Base-by-base conservation (phyloP, 257 asterid species). In the Capsicum chinense region DNA sequence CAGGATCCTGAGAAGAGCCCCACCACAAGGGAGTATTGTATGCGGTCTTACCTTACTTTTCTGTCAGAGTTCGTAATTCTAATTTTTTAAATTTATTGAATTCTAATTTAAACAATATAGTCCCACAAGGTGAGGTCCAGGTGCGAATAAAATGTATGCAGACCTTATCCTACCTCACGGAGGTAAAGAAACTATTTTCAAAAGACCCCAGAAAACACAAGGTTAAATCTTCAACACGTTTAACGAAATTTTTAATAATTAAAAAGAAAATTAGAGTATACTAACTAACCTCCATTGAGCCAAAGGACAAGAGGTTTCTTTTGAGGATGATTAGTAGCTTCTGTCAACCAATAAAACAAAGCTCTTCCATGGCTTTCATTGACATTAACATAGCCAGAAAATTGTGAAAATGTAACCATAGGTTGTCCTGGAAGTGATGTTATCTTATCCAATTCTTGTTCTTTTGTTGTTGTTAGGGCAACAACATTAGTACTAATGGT, bases 391-490 rank as follows among this genome's bases (percentile, higher is more conserved):
- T 95, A 93, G 54, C 98, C 98, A 59, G 98, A 94, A 68, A 89
- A 93, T 37, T 95, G 98, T 13, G 91, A 87, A 83, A 95, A 95
- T 0, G 44, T 78, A 64, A 92, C 98, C 87, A 86, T 85, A 6
- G 98, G 98, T 85, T 95, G 98, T n/a, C 96, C 98, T 0, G 98
- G 98, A 21, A 95, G 95, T 13, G 80, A 78, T 6, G 87, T 7
- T 39, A 95, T 88, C 0, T 93, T 87, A 81, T 95, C 98, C 68
- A 79, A 4, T 48, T 93, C 95, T 86, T 95, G 97, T 80, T 92
- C 88, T 81, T 79, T 44, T 3, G 88, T 50, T 3, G 88, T 50
- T 3, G 88, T 82, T 50, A 64, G 60, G 7, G 84, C 85, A 56
- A 83, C 81, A 33, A 12, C 67, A 39, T 12, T 62, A 1, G 35